Base-by-base conservation (phyloP, 2,329 filamentous ascomycete species). In the Xylariaceae sp. region DNA sequence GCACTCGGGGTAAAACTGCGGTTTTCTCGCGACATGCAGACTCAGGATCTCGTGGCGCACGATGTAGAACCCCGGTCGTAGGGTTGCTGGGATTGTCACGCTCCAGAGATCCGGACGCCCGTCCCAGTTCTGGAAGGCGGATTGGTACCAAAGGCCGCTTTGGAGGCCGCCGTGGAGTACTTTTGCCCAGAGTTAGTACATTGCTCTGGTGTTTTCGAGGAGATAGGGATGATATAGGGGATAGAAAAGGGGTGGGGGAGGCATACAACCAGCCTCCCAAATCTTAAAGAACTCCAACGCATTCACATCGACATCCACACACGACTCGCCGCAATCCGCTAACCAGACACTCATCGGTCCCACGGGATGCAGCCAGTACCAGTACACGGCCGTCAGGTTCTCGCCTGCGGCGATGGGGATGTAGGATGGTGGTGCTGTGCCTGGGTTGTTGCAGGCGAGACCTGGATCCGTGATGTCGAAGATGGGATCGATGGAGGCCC, bases 21-120 rank as follows among this genome's bases (percentile, higher is more conserved):
- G 77, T 63, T 72, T 76, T 54, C 79, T 74, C 18, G 74, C 75
- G 56, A 81, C 75, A 60, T 82, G 80, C 6, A 82, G 72, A 51
- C 78, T 79, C 37, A 82, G 64, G 57, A 82, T 76, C 71, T 83
- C 80, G 66, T 83, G 80, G 45, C 80, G 70, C 53, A 83, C 75
- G 52, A 83, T 69, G 64, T 82, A 82, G 45, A 78, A 71, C 3
- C 80, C 80, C 0, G 77, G 68, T 52, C 73, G 74, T 17, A 83
- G 70, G 1, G 70, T 73, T 2, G 70, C 65, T 0, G 80, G 80
- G 10, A 83, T 77, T 0, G 72, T 78, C 44, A 74, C 74, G 0
- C 76, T 77, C 76, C 78, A 82, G 48, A 74, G 61, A 42, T 71
- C 73, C 0, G 74, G 74, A 1, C 65, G 64, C 1, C 73, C 72